Conservation (phyloP, 2,329 filamentous ascomycete genomes). For the Plenodomus lindquistii region DNA sequence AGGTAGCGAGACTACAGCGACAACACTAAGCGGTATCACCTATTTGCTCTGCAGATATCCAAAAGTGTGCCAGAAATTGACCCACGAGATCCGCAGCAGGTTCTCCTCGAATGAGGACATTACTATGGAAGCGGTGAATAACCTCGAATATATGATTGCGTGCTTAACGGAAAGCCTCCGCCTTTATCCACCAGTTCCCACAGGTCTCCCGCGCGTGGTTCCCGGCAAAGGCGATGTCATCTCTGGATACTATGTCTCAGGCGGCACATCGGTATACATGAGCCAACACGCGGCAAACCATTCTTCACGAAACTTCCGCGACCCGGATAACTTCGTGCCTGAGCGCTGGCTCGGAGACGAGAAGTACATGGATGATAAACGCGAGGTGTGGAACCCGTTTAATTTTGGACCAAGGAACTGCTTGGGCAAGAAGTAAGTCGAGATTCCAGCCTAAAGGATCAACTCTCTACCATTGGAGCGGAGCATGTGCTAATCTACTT, state of each 20-base stretch:
- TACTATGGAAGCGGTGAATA: conserved; percentile 29
- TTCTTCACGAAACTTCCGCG: conserved; percentile 29
- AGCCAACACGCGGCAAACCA: conserved; percentile 39
- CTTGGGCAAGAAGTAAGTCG: conserved; percentile 39
- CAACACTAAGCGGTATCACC: conserved; percentile 47
- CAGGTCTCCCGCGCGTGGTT: conserved; percentile 33
- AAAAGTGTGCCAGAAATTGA: conserved; percentile 19
- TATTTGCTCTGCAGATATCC: conserved; percentile 45
- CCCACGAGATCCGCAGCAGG: conserved; percentile 24
- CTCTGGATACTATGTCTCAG: conserved; percentile 32
- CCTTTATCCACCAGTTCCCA: conserved; percentile 34
- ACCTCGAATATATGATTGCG: conserved; percentile 34
- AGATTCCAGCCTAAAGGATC: too few species aligned
- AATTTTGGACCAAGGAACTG: conserved; percentile 34
- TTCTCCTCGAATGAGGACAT: conserved; percentile 26
- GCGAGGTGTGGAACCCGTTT: conserved; percentile 33
- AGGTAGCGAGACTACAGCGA: conserved; percentile 54
- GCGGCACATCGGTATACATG: conserved; percentile 30
- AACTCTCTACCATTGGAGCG: too few species aligned
- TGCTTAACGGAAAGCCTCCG: conserved; percentile 31
- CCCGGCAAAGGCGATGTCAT: conserved; percentile 28
- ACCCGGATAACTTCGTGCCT: conserved; percentile 30
- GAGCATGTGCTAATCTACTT: background rate
- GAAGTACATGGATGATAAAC: conserved; percentile 38
- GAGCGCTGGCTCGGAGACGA: conserved; percentile 46